Percentiles rank a stretch among this genome's conserved stretches.
Evolutionary conservation across 148 eudicot genomes (phyloP).

Genomic region (Fallopia convolvulus): DNA sequence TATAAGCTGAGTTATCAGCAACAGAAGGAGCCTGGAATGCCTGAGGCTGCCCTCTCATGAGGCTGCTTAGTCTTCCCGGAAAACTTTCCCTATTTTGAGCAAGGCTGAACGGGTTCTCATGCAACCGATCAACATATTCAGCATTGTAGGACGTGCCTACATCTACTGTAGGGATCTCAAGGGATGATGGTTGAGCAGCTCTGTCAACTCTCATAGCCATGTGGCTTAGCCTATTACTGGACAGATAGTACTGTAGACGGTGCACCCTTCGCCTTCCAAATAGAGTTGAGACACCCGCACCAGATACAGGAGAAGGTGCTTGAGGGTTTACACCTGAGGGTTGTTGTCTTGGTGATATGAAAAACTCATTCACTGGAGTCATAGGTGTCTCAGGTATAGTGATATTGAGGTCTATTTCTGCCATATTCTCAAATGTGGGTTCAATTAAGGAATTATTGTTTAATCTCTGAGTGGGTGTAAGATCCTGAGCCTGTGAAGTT

Average conservation of each 20-base stretch:
- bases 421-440: constrained; percentile 5
- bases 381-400: constrained; percentile 2
- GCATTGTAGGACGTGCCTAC: constrained; percentile 1
- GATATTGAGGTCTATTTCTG: constrained; percentile 12
- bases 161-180: constrained; percentile 1
- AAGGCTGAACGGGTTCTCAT: constrained; percentile 17
- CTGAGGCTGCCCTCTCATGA: constrained; percentile 23
- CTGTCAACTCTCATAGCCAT: constrained; percentile 5
- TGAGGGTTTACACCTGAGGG: constrained; percentile 31
- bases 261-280: constrained; percentile 64
- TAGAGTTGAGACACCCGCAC: constrained; percentile 53
- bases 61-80: constrained; percentile 23
- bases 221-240: constrained; percentile 25
- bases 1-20: constrained; percentile 19
- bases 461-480: not conserved
- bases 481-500: constrained; percentile 30
- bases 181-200: constrained; percentile 9
- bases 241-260: constrained; percentile 27
- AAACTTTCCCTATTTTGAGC: constrained; percentile 21
- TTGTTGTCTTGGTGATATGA: constrained; percentile 35
- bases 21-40: constrained; percentile 26
- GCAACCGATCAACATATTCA: constrained; percentile 23
- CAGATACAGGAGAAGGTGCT: constrained; percentile 36
- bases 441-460: not conserved
- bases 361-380: constrained; percentile 3